These are phyloP conservation scores for Metarhizium album DNA, from an alignment of 2,329 filamentous ascomycete species.

Conservation along the genomic window DNA sequence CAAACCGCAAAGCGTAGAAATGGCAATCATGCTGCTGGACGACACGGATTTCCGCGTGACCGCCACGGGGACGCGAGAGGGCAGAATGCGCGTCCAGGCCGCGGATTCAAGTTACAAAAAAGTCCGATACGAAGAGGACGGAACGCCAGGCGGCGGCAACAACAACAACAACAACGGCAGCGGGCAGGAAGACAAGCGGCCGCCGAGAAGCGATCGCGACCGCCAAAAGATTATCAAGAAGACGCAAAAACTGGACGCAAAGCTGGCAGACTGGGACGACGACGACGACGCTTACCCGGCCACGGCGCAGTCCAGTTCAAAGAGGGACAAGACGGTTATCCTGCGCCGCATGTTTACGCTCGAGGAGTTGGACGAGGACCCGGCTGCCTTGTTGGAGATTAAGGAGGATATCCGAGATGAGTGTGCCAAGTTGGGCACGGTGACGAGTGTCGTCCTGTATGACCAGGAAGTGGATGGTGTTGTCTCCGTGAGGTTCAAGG, in stretches of 20 bases:
- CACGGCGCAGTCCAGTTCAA: conserved; percentile 30
- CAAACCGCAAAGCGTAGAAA: conserved; percentile 82
- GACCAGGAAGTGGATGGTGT: conserved; percentile 79
- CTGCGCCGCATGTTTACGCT: conserved; percentile 91
- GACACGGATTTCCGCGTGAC: conserved; percentile 69
- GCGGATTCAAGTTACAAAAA: conserved; percentile 92
- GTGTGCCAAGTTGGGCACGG: conserved; percentile 72
- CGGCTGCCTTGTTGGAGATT: conserved; percentile 74
- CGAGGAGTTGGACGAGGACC: conserved; percentile 74
- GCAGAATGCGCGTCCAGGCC: conserved; percentile 68
- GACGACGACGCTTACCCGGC: conserved; percentile 62
- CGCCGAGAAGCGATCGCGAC: conserved; percentile 50
- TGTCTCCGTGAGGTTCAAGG: conserved; percentile 72
- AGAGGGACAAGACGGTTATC: conserved; percentile 73
- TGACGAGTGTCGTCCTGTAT: conserved; percentile 86
- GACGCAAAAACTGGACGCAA: conserved; percentile 82
- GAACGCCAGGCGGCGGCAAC: conserved; percentile 8
- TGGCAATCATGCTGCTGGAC: conserved; percentile 72
- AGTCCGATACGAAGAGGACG: conserved; percentile 52
- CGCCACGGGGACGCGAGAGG: conserved; percentile 38
- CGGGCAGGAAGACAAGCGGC: conserved; percentile 26
- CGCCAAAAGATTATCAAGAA: conserved; percentile 86
- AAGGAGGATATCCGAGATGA: conserved; percentile 91
- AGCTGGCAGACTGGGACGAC: conserved; percentile 91
- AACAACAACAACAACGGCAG: too few species aligned